These are phyloP conservation scores for Solanum peruvianum DNA, from an alignment of 257 asterid genomes.

Conservation along the genomic window DNA sequence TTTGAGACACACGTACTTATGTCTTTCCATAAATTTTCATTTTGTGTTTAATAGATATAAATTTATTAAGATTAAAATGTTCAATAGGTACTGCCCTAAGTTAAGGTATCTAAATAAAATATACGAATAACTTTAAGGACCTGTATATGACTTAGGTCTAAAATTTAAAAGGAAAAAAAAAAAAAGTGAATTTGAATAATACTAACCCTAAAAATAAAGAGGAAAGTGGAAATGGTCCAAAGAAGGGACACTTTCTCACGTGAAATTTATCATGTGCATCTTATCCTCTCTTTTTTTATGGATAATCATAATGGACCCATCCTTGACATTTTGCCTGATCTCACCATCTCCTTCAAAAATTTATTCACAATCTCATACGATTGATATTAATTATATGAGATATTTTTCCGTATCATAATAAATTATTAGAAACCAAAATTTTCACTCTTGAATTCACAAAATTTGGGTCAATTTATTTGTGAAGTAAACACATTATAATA, in stretches of 20 bases:
- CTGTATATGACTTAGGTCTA: too few relatives aligned
- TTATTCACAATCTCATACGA: too few relatives aligned
- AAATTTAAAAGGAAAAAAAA: background rate
- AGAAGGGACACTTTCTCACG: background rate
- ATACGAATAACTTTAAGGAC: too few relatives aligned
- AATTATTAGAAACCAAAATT: background rate
- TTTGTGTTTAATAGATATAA: too few relatives aligned
- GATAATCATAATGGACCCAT: background rate
- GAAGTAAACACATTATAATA: background rate
- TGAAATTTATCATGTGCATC: conserved; percentile 4
- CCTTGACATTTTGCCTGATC: conserved; percentile 7
- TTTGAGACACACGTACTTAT: too few relatives aligned
- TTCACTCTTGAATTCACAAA: background rate
- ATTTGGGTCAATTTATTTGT: background rate
- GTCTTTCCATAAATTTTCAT: too few relatives aligned
- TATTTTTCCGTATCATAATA: background rate
- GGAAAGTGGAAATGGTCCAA: background rate
- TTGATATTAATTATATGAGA: background rate
- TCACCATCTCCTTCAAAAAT: background rate
- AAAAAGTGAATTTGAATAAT: background rate
- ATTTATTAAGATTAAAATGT: too few relatives aligned
- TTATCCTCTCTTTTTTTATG: background rate
- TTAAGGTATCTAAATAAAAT: too few relatives aligned
- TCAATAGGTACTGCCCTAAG: too few relatives aligned
- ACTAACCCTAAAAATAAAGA: background rate